Conservation (phyloP, 768 basidiomycete species). For the Leucocoprinus sp. region DNA sequence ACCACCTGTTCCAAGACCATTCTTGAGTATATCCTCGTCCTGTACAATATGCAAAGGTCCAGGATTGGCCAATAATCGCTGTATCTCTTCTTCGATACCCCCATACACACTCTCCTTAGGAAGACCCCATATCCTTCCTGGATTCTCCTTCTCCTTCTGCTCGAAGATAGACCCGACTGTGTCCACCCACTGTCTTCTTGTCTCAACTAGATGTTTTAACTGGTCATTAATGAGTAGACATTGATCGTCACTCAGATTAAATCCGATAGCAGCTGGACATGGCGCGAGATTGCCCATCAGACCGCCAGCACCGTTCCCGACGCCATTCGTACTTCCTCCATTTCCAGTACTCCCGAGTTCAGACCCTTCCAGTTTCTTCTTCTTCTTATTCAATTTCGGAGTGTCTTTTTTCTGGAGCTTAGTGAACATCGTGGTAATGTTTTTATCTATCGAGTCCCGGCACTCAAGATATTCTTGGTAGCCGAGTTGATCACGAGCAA, state of each 20-base stretch:
- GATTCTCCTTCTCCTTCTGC: slow-evolving; percentile 53
- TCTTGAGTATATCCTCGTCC: slow-evolving; percentile 11
- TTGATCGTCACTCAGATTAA: slow-evolving; percentile 62
- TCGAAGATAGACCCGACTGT: slow-evolving; percentile 70
- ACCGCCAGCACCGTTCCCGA: slow-evolving; percentile 20
- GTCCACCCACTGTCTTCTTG: slow-evolving; percentile 73
- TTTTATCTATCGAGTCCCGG: slow-evolving; percentile 82
- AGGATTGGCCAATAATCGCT: slow-evolving; percentile 25
- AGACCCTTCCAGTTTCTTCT: slow-evolving; percentile 40
- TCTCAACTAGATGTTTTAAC: slow-evolving; percentile 64
- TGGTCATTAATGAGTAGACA: slow-evolving; percentile 56
- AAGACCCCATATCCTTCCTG: slow-evolving; percentile 72
- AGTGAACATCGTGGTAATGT: slow-evolving; percentile 63
- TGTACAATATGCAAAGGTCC: slow-evolving; percentile 12
- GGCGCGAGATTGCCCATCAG: slow-evolving; percentile 33
- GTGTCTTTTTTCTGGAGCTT: slow-evolving; percentile 80
- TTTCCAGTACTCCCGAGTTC: slow-evolving; percentile 17
- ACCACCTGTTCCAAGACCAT: slow-evolving; percentile 12
- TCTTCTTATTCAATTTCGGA: slow-evolving; percentile 73
- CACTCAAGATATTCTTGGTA: slow-evolving; percentile 87
- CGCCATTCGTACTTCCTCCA: slow-evolving; percentile 21
- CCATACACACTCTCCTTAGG: slow-evolving; percentile 69
- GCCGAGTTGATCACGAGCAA: slow-evolving; percentile 82
- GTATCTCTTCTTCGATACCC: slow-evolving; percentile 63
- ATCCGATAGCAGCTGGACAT: slow-evolving; percentile 63